Evolutionary conservation across 2,329 filamentous ascomycete genomes (phyloP).

Genomic region (Mollisiaceae sp.): DNA sequence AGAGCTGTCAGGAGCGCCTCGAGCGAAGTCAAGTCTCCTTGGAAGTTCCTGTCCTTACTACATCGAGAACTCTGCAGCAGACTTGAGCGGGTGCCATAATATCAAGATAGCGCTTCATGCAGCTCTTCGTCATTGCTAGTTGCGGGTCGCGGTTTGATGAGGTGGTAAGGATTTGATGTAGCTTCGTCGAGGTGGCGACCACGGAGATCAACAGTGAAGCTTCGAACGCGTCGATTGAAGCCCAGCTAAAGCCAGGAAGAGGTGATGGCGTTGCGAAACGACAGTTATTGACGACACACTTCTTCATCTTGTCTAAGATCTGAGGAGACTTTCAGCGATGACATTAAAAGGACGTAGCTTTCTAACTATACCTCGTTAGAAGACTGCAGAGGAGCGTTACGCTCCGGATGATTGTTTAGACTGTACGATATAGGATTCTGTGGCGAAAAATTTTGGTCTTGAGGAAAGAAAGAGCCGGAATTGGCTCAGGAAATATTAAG

Average conservation of each 20-base stretch:
- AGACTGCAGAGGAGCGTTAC: background rate
- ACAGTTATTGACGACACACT: background rate
- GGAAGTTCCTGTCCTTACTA: background rate
- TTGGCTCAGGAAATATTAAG: background rate
- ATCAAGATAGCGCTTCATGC: background rate
- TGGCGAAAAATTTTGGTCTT: background rate
- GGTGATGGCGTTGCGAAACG: background rate
- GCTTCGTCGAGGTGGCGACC: background rate
- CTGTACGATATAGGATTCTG: background rate
- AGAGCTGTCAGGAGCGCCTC: background rate
- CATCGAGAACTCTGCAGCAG: background rate
- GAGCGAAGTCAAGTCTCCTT: background rate
- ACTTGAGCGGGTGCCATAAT: background rate
- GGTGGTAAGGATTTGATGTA: background rate
- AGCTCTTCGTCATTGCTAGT: background rate
- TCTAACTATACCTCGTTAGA: background rate
- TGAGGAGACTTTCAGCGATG: background rate
- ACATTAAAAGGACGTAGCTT: no score
- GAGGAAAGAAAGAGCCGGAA: background rate
- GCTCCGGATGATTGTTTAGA: background rate
- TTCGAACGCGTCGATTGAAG: slow-evolving; percentile 3
- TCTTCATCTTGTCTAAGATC: background rate
- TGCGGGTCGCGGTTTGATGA: background rate
- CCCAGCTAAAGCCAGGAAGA: slow-evolving; percentile 2
- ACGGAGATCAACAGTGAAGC: background rate